phyloP scores from a whole-genome alignment of 176 grass and related monocot species.

The Eragrostis curvula region DNA sequence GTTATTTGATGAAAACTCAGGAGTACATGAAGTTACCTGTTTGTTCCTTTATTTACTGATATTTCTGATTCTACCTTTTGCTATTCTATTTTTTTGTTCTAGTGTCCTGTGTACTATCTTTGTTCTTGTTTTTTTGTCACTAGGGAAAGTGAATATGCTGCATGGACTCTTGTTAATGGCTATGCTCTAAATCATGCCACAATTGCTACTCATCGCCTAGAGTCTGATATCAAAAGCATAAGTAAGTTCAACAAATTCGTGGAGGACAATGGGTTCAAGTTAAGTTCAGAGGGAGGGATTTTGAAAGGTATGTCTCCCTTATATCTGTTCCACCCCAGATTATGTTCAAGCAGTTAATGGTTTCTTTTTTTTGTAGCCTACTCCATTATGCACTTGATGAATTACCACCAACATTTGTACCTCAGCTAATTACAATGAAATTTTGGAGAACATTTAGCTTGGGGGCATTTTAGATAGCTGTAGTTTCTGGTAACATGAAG shows the following conservation, averaged over 20 bases:
- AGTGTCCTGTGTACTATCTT: conserved; percentile 9
- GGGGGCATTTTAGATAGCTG: conserved; percentile 7
- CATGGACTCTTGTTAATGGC: conserved; percentile 98
- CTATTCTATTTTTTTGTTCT: conserved; percentile 11
- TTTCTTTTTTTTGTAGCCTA: background rate
- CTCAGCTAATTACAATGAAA: conserved; percentile 12
- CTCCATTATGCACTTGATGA: background rate
- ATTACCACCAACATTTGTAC: background rate
- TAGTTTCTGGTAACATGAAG: conserved; percentile 6
- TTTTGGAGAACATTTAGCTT: background rate
- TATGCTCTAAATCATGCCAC: conserved; percentile 96
- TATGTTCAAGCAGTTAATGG: conserved; percentile 25
- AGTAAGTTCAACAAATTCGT: conserved; percentile 85
- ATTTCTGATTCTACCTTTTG: conserved; percentile 7
- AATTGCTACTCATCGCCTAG: conserved; percentile 72
- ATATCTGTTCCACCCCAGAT: conserved; percentile 19
- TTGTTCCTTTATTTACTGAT: conserved; percentile 27
- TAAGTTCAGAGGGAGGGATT: conserved; percentile 88
- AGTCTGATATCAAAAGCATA: conserved; percentile 79
- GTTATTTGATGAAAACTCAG: conserved; percentile 15
- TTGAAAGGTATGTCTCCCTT: conserved; percentile 71
- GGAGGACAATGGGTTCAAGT: conserved; percentile 82
- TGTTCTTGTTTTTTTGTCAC: conserved; percentile 17
- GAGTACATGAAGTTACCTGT: conserved; percentile 7
- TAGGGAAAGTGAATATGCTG: conserved; percentile 98